phyloP scores from a whole-genome alignment of 1,139 yeast genomes.

The Scheffersomyces illinoinensis region DNA sequence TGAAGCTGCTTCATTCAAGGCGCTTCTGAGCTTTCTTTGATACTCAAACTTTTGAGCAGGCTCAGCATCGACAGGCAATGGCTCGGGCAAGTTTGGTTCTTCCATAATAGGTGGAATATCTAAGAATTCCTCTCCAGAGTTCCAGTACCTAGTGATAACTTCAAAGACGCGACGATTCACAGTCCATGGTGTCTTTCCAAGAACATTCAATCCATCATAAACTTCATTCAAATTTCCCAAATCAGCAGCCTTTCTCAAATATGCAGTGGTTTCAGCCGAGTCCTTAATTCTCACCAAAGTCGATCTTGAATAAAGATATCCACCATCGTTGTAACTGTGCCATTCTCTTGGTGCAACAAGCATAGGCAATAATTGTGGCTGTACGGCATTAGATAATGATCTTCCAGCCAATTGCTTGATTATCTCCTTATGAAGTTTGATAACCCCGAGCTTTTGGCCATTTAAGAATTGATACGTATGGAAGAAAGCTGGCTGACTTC shows the following conservation, averaged over 20 bases:
- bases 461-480: conserved; percentile 81
- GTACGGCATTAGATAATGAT: conserved; percentile 63
- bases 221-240: conserved; percentile 65
- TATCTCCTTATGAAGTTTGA: conserved; percentile 72
- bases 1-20: conserved; percentile 62
- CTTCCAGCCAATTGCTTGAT: conserved; percentile 69
- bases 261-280: conserved; percentile 88
- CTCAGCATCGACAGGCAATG: conserved; percentile 67
- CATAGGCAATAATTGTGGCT: conserved; percentile 94
- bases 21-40: conserved; percentile 57
- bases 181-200: conserved; percentile 93
- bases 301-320: conserved; percentile 67
- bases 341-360: conserved; percentile 85
- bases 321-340: conserved; percentile 81
- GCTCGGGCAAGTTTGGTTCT: conserved; percentile 60
- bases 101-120: conserved; percentile 71
- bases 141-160: conserved; percentile 80
- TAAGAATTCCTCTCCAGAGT: conserved; percentile 73
- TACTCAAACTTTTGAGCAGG: conserved; percentile 72
- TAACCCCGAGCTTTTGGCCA: conserved; percentile 81
- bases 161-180: conserved; percentile 72
- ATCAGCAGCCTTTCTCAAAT: conserved; percentile 80
- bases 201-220: conserved; percentile 80
- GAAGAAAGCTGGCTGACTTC: conserved; percentile 86
- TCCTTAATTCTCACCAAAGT: conserved; percentile 75